Percentiles rank a stretch among this genome's conserved stretches.
Conservation (phyloP, 2,329 filamentous ascomycete species). For the Aspergillus sp. region DNA sequence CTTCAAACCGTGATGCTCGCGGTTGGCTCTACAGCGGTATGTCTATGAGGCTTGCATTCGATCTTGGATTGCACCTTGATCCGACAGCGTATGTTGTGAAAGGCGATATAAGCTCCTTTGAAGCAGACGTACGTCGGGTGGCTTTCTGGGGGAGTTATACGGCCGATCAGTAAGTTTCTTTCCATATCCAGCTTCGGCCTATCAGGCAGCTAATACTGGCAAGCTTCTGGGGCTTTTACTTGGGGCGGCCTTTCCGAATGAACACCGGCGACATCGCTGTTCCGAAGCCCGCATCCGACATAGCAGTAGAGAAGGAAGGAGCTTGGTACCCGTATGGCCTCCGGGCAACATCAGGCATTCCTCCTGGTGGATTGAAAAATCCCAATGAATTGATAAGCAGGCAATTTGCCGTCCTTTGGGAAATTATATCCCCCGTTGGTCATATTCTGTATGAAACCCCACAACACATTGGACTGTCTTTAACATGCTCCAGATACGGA, state of each 20-base stretch:
- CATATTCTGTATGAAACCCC: conserved; percentile 31
- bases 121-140: conserved; percentile 33
- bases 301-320: conserved; percentile 18
- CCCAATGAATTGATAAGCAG: conserved; percentile 28
- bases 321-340: conserved; percentile 28
- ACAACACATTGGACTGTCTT: neutral
- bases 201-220: neutral
- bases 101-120: conserved; percentile 31
- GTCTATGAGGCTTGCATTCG: conserved; percentile 40
- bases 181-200: too few species aligned
- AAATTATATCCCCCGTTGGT: conserved; percentile 36
- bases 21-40: conserved; percentile 42
- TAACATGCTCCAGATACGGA: conserved; percentile 21
- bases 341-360: conserved; percentile 8
- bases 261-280: conserved; percentile 35
- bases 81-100: conserved; percentile 33
- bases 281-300: conserved; percentile 26
- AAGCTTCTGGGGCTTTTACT: conserved; percentile 38
- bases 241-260: conserved; percentile 37
- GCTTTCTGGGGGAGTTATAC: conserved; percentile 40
- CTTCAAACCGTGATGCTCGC: conserved; percentile 37
- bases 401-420: conserved; percentile 35
- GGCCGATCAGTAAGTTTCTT: conserved; percentile 29
- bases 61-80: conserved; percentile 38
- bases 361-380: conserved; percentile 18